Base-by-base conservation (phyloP, 1,284 basidiomycete species). In the Cutaneotrichosporon sp. region DNA sequence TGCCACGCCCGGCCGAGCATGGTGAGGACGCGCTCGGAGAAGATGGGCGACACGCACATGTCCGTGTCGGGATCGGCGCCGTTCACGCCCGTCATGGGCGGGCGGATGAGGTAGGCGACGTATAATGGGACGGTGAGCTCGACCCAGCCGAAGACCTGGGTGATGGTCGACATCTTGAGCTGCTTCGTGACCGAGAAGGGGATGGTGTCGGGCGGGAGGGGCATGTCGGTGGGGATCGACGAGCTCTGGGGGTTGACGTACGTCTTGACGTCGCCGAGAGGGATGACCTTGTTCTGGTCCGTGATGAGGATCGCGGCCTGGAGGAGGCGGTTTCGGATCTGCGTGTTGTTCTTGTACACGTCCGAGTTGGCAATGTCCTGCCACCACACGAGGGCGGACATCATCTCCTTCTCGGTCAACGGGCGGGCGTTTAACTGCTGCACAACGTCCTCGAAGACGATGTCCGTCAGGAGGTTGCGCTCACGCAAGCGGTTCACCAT, bases 331-430 rank as follows among this genome's bases (percentile, higher is more conserved):
- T 81, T 75, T 25, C 88, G 84, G 16, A 75, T 74, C 25, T 79
- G 77, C 16, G n/a, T n/a, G 47, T 50, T 50, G 1, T 59, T 9
- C 14, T 62, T 71, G 29, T 84, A 82, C 11, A 84, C 82, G 52
- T 84, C 75, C 54, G 68, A 45, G 2, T 69, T 83, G 45, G 86
- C 86, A 16, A 92, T 78, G 25, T 80, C 78, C 57, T 89, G 86
- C 90, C 94, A 97, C 95, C 95, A 99, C 61, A 87, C 85, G 66
- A 98, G 82, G 76, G 91, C 95, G 4, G 87, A 87, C 22, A 88
- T 77, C 81, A 91, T 89, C 77, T 98, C 93, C 14, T 82, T 79
- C 67, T 91, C 86, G 0, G 79, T 79, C 20, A 99, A 82, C 1
- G 95, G 89, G 14, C 91, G 83, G 2, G 83, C 78, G 16, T 85